phyloP scores from a whole-genome alignment of 2,329 filamentous ascomycete species.

The Hypoxylon sp. region DNA sequence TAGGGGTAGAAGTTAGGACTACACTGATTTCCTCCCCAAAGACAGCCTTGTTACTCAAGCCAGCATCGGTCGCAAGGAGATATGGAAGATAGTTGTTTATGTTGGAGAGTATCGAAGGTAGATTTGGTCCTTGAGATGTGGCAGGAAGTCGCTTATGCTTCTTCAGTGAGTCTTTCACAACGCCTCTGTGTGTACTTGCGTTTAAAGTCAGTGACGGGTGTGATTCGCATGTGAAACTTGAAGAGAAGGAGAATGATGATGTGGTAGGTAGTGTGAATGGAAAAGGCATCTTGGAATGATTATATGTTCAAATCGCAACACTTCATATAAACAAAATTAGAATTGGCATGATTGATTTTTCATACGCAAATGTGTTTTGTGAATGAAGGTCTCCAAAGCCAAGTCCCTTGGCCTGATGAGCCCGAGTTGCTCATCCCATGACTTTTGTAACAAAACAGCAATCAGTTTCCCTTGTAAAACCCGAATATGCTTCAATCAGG shows the following conservation, averaged over 20 bases:
- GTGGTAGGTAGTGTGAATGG: constrained; percentile 91
- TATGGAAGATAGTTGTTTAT: constrained; percentile 87
- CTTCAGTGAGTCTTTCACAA: constrained; percentile 87
- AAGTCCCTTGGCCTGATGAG: constrained; percentile 31
- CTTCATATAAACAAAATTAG: background rate
- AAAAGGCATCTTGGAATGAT: constrained; percentile 78
- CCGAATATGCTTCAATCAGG: constrained; percentile 23
- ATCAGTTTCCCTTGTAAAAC: constrained; percentile 13
- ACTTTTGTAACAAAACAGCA: constrained; percentile 29
- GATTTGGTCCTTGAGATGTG: constrained; percentile 76
- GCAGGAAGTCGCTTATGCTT: constrained; percentile 88
- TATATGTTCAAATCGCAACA: background rate
- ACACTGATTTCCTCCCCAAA: constrained; percentile 76
- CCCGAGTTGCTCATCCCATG: constrained; percentile 21
- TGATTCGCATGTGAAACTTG: constrained; percentile 81
- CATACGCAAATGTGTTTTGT: background rate
- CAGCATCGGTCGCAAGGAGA: constrained; percentile 81
- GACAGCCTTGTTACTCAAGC: constrained; percentile 70
- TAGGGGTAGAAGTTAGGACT: constrained; percentile 71
- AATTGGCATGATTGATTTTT: constrained; percentile 4
- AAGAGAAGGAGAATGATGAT: constrained; percentile 85
- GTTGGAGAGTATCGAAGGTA: constrained; percentile 77
- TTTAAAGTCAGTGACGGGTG: constrained; percentile 90
- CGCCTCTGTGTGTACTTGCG: constrained; percentile 85
- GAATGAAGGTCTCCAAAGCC: constrained; percentile 18